phyloP scores from a whole-genome alignment of 1,139 yeast species.

The Lodderomyces oxycetoniae region DNA sequence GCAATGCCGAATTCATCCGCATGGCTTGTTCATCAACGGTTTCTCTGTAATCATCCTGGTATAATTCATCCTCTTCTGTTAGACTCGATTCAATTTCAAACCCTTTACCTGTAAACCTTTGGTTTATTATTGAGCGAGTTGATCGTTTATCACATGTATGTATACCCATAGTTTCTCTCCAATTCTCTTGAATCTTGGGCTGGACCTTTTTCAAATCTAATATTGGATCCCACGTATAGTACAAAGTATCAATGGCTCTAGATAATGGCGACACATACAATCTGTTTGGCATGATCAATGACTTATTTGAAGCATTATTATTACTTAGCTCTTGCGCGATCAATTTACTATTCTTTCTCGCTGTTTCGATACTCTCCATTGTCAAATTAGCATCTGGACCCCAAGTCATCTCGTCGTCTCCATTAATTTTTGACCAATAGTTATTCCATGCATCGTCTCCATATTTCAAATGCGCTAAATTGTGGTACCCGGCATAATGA shows the following conservation, averaged over 20 bases:
- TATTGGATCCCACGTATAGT: slow-evolving; percentile 28
- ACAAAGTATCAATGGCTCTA: slow-evolving; percentile 36
- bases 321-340: slow-evolving; percentile 23
- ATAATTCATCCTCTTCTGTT: slow-evolving; percentile 38
- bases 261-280: slow-evolving; percentile 37
- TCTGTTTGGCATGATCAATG: slow-evolving; percentile 25
- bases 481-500: slow-evolving; percentile 47
- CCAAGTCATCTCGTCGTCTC: slow-evolving; percentile 43
- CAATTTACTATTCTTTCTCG: slow-evolving; percentile 25
- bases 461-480: slow-evolving; percentile 38
- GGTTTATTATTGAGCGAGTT: slow-evolving; percentile 26
- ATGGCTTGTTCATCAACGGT: slow-evolving; percentile 38
- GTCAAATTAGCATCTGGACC: slow-evolving; percentile 47
- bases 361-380: slow-evolving; percentile 36
- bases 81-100: slow-evolving; percentile 36
- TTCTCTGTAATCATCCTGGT: slow-evolving; percentile 36
- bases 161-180: slow-evolving; percentile 42
- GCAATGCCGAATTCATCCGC: slow-evolving; percentile 34
- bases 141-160: slow-evolving; percentile 44
- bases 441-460: slow-evolving; percentile 43
- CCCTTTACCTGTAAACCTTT: slow-evolving; percentile 29
- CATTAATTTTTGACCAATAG: slow-evolving; percentile 39
- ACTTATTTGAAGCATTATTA: slow-evolving; percentile 11
- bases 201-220: slow-evolving; percentile 22
- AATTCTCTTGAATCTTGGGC: slow-evolving; percentile 38